Percentiles rank a stretch among this genome's conserved stretches.
phyloP scores from a whole-genome alignment of 75 land plant species.

The Sequoia sempervirens region DNA sequence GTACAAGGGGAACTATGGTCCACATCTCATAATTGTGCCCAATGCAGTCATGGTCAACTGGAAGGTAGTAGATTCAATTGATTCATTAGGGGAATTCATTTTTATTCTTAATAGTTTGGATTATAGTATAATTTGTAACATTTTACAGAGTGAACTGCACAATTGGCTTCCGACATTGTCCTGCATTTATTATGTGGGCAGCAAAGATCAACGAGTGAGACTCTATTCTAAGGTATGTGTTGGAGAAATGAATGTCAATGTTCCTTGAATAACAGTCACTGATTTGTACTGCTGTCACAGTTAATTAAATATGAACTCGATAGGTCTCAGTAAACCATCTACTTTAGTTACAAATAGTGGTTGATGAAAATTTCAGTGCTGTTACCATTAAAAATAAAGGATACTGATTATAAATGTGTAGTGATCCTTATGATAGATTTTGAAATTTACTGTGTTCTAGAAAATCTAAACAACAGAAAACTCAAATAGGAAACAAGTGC shows the following conservation, averaged over 20 bases:
- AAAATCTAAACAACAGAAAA: too few species aligned
- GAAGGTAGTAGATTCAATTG: constrained; percentile 62
- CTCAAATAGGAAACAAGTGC: too few species aligned
- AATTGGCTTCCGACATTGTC: constrained; percentile 94
- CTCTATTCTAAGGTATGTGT: constrained; percentile 77
- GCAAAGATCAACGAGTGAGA: constrained; percentile 82
- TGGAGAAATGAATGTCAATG: background rate
- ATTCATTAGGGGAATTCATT: background rate
- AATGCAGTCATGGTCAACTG: constrained; percentile 99
- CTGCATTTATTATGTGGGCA: constrained; percentile 97
- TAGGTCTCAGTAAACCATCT: background rate
- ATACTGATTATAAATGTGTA: background rate
- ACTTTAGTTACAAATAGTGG: background rate
- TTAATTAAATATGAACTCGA: background rate
- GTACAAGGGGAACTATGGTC: constrained; percentile 98
- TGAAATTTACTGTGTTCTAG: too few species aligned
- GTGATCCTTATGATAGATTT: too few species aligned
- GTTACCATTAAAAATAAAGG: background rate
- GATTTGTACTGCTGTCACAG: background rate
- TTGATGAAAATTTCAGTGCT: background rate
- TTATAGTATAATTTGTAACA: constrained; percentile 20
- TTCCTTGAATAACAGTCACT: background rate
- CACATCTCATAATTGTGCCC: constrained; percentile 99
- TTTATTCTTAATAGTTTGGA: background rate
- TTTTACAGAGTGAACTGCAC: constrained; percentile 89